Conservation (phyloP, 2,329 filamentous ascomycete species). For the Apiospora aurea region DNA sequence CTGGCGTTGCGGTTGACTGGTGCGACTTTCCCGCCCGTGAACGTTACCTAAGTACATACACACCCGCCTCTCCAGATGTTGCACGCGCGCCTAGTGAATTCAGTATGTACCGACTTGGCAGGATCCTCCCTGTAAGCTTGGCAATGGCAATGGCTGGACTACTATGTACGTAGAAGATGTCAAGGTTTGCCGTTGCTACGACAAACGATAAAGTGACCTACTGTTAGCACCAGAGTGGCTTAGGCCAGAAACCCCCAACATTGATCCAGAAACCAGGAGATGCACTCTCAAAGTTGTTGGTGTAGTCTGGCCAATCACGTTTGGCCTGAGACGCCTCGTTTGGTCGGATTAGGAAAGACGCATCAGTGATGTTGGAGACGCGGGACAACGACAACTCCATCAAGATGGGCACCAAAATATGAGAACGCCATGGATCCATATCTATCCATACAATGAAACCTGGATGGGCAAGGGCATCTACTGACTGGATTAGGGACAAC, state of each 20-base stretch:
- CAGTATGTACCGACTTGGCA: not conserved
- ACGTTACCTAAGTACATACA: not conserved
- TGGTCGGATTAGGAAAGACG: slow-evolving; percentile 9
- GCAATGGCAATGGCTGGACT: not conserved
- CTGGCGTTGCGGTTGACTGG: not conserved
- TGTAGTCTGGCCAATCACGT: slow-evolving; percentile 4
- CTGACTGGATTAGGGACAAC: not conserved
- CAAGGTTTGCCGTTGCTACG: slow-evolving; percentile 6
- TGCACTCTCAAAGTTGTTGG: not conserved
- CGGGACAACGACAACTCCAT: not conserved
- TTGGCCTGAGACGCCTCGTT: not conserved
- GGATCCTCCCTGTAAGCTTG: not conserved
- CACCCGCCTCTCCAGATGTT: not conserved
- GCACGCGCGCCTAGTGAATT: not conserved
- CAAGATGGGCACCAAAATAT: not conserved
- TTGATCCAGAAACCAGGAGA: not conserved
- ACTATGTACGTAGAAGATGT: not conserved
- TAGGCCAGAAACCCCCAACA: not conserved
- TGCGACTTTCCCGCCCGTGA: not conserved
- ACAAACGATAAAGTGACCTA: not conserved
- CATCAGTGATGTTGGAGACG: not conserved
- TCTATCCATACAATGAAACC: not conserved
- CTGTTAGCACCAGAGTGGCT: not conserved
- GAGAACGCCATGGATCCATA: not conserved
- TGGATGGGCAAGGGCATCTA: not conserved